Percentiles rank a stretch among this genome's conserved stretches.
These are phyloP conservation scores for Solanum paucissectum DNA, from an alignment of 257 asterid genomes.

Conservation along the genomic window DNA sequence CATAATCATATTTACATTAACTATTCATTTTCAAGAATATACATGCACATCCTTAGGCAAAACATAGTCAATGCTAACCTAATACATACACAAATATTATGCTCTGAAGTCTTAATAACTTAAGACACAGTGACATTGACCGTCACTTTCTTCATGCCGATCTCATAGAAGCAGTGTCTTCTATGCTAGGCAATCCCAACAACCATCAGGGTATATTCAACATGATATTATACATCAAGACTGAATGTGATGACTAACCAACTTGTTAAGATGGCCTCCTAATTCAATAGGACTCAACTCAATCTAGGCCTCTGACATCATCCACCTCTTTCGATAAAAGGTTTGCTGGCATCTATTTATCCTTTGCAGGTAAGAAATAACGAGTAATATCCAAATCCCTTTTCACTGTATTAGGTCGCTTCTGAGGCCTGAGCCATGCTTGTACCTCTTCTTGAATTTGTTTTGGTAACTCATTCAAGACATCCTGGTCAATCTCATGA, in stretches of 20 bases:
- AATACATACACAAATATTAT: background rate
- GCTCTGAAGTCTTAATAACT: background rate
- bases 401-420: constrained; percentile 41
- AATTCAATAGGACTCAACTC: background rate
- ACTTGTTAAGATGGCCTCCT: background rate
- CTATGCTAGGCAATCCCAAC: background rate
- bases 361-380: constrained; percentile 48
- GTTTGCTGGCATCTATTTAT: constrained; percentile 1
- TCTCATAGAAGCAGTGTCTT: background rate
- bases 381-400: constrained; percentile 53
- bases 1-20: background rate
- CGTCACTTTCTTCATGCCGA: background rate
- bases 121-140: background rate
- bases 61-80: background rate
- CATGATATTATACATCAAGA: background rate
- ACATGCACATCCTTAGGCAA: background rate
- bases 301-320: background rate
- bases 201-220: background rate
- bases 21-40: background rate
- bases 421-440: constrained; percentile 63
- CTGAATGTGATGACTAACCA: background rate
- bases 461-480: constrained; percentile 59
- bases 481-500: constrained; percentile 63
- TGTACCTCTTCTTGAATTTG: constrained; percentile 75
- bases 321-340: background rate